Percentiles rank a stretch among this genome's conserved stretches.
These are phyloP conservation scores for Cucurbita moschata DNA, from an alignment of 306 rosid genomes.

Conservation along the genomic window DNA sequence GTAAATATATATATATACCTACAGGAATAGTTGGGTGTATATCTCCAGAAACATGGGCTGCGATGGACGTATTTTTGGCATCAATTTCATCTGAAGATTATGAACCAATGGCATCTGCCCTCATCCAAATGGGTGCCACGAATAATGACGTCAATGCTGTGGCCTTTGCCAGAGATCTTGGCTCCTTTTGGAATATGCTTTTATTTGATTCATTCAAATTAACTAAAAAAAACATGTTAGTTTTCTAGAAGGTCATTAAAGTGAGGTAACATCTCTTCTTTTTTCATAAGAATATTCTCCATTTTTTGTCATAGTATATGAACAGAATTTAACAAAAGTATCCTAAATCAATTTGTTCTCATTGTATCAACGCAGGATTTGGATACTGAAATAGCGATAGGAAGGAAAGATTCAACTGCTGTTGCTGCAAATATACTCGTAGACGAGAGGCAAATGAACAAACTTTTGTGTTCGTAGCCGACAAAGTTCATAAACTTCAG, in stretches of 20 bases:
- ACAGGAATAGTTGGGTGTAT: conserved; percentile 92
- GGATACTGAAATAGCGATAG: conserved; percentile 78
- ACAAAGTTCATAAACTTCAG: background rate
- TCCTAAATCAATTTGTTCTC: background rate
- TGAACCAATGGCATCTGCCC: conserved; percentile 79
- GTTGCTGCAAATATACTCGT: conserved; percentile 68
- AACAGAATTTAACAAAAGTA: background rate
- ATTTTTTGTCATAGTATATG: background rate
- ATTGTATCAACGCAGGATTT: conserved; percentile 50
- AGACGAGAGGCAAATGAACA: conserved; percentile 98
- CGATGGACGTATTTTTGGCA: conserved; percentile 84
- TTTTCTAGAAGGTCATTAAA: background rate
- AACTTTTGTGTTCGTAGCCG: conserved; percentile 25
- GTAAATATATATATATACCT: background rate
- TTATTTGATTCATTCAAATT: background rate
- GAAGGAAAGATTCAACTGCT: conserved; percentile 42
- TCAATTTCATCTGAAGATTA: conserved; percentile 82
- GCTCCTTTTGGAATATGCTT: background rate
- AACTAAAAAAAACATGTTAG: background rate
- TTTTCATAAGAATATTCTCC: background rate
- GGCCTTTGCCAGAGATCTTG: conserved; percentile 61
- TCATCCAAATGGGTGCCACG: conserved; percentile 97
- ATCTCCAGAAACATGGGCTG: conserved; percentile 88
- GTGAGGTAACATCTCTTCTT: background rate
- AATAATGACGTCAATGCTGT: conserved; percentile 41